Base-by-base conservation (phyloP, 768 basidiomycete species). In the Lactarius akahatsu region DNA sequence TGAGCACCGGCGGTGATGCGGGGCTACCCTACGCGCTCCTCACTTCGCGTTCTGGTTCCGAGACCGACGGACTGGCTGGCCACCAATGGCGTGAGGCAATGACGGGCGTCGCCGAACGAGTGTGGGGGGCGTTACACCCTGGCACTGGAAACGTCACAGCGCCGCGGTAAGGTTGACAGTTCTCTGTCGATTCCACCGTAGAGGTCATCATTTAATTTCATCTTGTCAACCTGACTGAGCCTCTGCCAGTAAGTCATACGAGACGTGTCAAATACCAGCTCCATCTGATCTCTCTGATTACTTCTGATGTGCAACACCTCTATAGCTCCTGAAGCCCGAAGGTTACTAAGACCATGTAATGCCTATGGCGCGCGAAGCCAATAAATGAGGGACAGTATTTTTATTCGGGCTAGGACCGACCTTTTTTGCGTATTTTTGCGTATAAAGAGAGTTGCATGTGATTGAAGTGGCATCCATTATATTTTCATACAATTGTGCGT, bases 1-100 rank as follows among this genome's bases (percentile, higher is more conserved):
- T 96, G 18, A 94, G 92, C 72, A 74, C 74, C 10, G 83, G 86
- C 9, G 88, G 92, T 2, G 95, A 96, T 72, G 76, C 71, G 0
- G 93, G 95, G 0, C 73, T 82, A 10, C 86, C 89, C 3, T 88
- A 83, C 64, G 74, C 72, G 16, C 76, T 82, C 2, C 52, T 72
- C 32, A 68, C 64, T 20, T 9, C 59, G 11, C 66, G 36, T 16
- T 56, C 65, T 6, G 32, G 36, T 16, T 56, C 65, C 3, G 32
- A 43, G 20, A 10, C 36, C 8, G 59, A 67, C 34, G 69, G 70
- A 62, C 63, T 28, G 18, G 64, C 61, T 7, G 65, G 70, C n/a
- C 23, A 26, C 11, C 45, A 4, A 38, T 75, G 74, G 74, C 64
- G 57, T 26, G 71, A 72, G 20, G 64, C 63, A 23, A 79, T 80